Evolutionary conservation across 148 eudicot genomes (phyloP).

Genomic region (Amaranthus hypochondriacus): DNA sequence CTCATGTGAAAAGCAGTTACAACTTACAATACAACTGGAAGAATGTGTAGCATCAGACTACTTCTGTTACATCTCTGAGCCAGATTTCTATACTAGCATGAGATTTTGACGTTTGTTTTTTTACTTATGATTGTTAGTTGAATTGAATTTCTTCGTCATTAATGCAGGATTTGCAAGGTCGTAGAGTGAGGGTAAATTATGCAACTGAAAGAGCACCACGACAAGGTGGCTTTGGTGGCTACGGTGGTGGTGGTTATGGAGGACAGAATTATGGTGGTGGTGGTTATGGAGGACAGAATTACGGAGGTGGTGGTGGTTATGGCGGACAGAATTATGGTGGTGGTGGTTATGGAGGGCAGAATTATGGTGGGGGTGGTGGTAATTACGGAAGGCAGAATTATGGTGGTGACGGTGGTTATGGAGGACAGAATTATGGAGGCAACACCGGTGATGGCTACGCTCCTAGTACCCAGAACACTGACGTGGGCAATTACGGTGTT

Average conservation of each 20-base stretch:
- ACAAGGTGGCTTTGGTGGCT: slow-evolving; percentile 17
- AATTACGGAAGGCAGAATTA: not conserved
- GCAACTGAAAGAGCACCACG: slow-evolving; percentile 76
- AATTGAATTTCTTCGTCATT: not conserved
- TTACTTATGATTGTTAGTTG: not conserved
- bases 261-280: slow-evolving; percentile 25
- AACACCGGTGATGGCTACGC: slow-evolving; percentile 17
- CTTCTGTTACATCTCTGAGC: too few species aligned
- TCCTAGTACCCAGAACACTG: not conserved
- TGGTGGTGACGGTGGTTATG: not conserved
- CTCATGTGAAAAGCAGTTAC: too few species aligned
- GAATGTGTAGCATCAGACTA: too few species aligned
- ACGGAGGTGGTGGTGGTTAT: slow-evolving; percentile 26
- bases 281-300: slow-evolving; percentile 22
- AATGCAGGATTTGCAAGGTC: slow-evolving; percentile 75
- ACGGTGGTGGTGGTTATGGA: slow-evolving; percentile 20
- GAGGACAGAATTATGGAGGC: slow-evolving; percentile 6
- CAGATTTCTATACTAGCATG: too few species aligned
- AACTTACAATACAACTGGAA: too few species aligned
- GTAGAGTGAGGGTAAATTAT: slow-evolving; percentile 58
- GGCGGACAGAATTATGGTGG: slow-evolving; percentile 26
- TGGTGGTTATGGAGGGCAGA: slow-evolving; percentile 16
- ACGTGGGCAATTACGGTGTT: slow-evolving; percentile 13
- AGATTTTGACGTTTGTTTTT: too few species aligned
- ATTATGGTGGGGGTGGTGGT: slow-evolving; percentile 14